Evolutionary conservation across 345 rosid genomes (phyloP), one percentile per base, ranked within the genome.

Genomic region (Eucalyptus lansdowneana): DNA sequence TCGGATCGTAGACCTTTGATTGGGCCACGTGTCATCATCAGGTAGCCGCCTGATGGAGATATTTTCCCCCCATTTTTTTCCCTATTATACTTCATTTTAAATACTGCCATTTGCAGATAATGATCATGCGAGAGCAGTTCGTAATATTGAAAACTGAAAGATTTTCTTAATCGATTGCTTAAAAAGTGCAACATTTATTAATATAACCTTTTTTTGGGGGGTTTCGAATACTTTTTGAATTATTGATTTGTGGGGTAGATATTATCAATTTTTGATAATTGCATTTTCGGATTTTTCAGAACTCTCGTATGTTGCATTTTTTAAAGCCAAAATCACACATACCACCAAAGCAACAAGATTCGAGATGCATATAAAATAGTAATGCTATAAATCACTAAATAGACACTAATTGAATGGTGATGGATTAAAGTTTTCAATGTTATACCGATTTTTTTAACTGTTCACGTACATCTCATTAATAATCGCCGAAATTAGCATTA

Each of bases 391-490:
- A 16, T 67, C 42, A 15, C 44, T 69, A 34, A 7, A 17, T 9
- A 69, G 6, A 34, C 25, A 72, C 11, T 0, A 72, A 11, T 17
- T 72, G 81, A 10, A 72, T 34, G 21, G 7, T 34, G 44, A 34
- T 72, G 7, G 6, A 9, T 69, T 69, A 22, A 17, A 22, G 2
- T 31, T 69, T 67, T 8, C 6, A 69, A 69, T 69, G 7, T 7
- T 17, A 67, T 16, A 0, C 3, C 10, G 1, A 15, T 67, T 2
- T 69, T 16, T 40, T 9, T 34, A 9, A 31, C 13, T 1, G 0
- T 69, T 31, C 17, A 4, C 0, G 7, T 69, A 34, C 6, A 6
- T 9, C 13, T 69, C 44, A 2, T 3, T 9, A 16, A 69, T 34
- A 13, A 9, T 34, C 42, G 5, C 8, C 7, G 1, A 4, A 31